A percentile compares a stretch with the other conserved stretches of the same genome.
Conservation (phyloP, 2,329 filamentous ascomycete species). For the Nigrospora sphaerica region DNA sequence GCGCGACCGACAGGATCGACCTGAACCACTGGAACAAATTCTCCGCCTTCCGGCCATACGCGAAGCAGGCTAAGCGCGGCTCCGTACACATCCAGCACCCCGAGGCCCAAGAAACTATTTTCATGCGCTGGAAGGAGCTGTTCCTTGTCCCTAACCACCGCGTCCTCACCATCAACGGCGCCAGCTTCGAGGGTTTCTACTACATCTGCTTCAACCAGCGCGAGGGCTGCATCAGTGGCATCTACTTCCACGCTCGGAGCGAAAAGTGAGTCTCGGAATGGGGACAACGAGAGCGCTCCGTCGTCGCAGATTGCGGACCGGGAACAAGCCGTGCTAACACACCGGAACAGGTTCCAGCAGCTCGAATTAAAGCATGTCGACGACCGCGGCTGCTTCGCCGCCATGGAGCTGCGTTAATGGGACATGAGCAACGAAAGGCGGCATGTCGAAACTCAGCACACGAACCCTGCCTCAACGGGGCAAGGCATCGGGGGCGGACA, state of each 20-base stretch:
- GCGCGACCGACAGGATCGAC: constrained; percentile 85
- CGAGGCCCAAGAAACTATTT: constrained; percentile 78
- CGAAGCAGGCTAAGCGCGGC: constrained; percentile 50
- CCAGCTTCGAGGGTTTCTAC: constrained; percentile 97
- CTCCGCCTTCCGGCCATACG: constrained; percentile 72
- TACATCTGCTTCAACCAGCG: constrained; percentile 98
- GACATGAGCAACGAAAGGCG: too few relatives aligned
- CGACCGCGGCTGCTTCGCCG: constrained; percentile 74
- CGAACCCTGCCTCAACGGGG: too few relatives aligned
- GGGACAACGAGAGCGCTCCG: neutral
- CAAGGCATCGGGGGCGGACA: too few relatives aligned
- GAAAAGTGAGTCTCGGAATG: constrained; percentile 69
- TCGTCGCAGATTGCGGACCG: too few relatives aligned
- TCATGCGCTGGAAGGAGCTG: constrained; percentile 99
- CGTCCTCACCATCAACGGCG: constrained; percentile 83
- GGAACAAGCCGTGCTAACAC: neutral
- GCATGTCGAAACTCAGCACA: too few relatives aligned
- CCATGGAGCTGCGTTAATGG: constrained; percentile 78
- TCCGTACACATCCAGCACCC: constrained; percentile 58
- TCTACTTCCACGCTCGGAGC: constrained; percentile 97
- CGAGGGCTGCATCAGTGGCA: constrained; percentile 78
- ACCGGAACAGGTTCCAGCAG: constrained; percentile 69
- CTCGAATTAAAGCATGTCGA: constrained; percentile 84
- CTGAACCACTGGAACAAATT: constrained; percentile 92
- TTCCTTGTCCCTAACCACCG: constrained; percentile 94